Conservation (phyloP, 2,329 filamentous ascomycete genomes). For the Lecanoromycetidae sp. region DNA sequence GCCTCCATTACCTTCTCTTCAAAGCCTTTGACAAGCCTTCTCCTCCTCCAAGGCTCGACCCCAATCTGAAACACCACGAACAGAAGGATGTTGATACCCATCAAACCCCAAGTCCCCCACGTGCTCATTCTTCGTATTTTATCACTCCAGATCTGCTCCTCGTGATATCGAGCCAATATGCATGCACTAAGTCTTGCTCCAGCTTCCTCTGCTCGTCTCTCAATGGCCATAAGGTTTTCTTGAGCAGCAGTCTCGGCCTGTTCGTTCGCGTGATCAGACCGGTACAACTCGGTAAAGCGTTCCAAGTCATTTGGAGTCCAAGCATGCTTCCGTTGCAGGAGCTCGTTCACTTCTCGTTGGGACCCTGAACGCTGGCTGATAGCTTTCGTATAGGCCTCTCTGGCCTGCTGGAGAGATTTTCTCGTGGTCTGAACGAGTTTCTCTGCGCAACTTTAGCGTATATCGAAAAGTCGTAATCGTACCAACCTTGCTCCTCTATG, state of each 20-base stretch:
- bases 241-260: constrained; percentile 64
- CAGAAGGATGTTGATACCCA: constrained; percentile 89
- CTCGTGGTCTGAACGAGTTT: constrained; percentile 44
- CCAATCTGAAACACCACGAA: constrained; percentile 78
- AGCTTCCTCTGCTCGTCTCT: constrained; percentile 68
- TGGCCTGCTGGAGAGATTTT: constrained; percentile 54
- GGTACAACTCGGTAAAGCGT: constrained; percentile 84
- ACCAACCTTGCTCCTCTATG: constrained; percentile 54
- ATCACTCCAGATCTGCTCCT: constrained; percentile 98
- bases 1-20: constrained; percentile 63
- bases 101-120: constrained; percentile 96
- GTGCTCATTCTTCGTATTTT: constrained; percentile 92
- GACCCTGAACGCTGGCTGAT: constrained; percentile 74
- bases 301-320: constrained; percentile 84
- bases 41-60: constrained; percentile 83
- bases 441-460: constrained; percentile 30
- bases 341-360: constrained; percentile 87
- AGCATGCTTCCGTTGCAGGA: constrained; percentile 84
- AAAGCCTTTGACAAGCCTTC: constrained; percentile 67
- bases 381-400: constrained; percentile 67
- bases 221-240: constrained; percentile 59
- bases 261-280: constrained; percentile 86
- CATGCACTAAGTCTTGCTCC: constrained; percentile 63
- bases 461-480: background rate
- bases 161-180: constrained; percentile 86